These are phyloP conservation scores for Penicillium decumbens DNA, from an alignment of 2,329 filamentous ascomycete genomes.

Conservation along the genomic window DNA sequence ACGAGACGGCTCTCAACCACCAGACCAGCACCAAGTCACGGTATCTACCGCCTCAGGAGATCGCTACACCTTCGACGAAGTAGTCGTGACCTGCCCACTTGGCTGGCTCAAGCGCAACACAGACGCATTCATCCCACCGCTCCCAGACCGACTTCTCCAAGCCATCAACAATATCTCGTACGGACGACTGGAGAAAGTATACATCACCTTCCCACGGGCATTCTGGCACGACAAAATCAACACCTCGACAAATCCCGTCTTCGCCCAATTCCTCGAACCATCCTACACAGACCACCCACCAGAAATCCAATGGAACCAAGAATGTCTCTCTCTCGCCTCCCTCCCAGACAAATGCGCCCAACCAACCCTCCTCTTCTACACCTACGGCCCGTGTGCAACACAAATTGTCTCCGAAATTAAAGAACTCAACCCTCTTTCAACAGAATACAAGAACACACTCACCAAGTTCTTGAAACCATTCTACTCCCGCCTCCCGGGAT, in stretches of 20 bases:
- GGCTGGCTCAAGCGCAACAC: conserved; percentile 52
- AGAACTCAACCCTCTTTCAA: conserved; percentile 33
- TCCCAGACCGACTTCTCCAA: conserved; percentile 40
- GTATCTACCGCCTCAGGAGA: conserved; percentile 39
- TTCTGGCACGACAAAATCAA: conserved; percentile 61
- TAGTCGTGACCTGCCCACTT: conserved; percentile 51
- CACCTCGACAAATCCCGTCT: conserved; percentile 50
- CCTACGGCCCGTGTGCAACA: conserved; percentile 43
- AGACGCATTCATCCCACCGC: conserved; percentile 42
- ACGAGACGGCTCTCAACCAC: conserved; percentile 6
- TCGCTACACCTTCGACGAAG: conserved; percentile 46
- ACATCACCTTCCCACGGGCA: conserved; percentile 65
- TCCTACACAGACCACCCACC: conserved; percentile 61
- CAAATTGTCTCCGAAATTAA: conserved; percentile 37
- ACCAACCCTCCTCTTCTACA: conserved; percentile 77
- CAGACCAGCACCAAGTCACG: conserved; percentile 38
- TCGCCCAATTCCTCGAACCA: conserved; percentile 72
- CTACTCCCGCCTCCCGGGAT: conserved; percentile 69
- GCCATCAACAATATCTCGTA: conserved; percentile 49
- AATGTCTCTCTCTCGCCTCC: conserved; percentile 70
- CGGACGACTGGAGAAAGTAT: conserved; percentile 47
- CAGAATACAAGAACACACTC: conserved; percentile 54
- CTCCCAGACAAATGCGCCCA: conserved; percentile 58
- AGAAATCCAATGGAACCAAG: conserved; percentile 65
- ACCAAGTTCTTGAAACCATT: conserved; percentile 70